These are phyloP conservation scores for Blepharisma undulans DNA, from an alignment of 169 alveolate species.

Conservation along the genomic window DNA sequence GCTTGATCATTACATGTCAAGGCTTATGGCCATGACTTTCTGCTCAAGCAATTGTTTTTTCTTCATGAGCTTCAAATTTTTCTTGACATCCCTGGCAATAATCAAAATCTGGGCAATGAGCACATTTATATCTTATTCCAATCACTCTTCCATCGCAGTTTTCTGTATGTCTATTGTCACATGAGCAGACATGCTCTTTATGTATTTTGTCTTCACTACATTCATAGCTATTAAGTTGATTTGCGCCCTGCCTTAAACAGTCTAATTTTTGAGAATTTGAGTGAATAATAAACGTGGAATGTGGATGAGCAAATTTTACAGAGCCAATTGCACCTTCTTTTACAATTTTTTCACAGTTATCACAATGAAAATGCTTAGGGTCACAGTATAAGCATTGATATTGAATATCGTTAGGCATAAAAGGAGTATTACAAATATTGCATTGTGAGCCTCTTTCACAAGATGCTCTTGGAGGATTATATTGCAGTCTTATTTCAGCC, in stretches of 20 bases:
- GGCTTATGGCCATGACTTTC: background rate
- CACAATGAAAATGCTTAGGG: slow-evolving; percentile 24
- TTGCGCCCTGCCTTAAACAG: background rate
- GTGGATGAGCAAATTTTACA: slow-evolving; percentile 33
- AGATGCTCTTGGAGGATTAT: background rate
- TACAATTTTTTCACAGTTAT: background rate
- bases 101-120: slow-evolving; percentile 37
- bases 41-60: background rate
- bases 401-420: background rate
- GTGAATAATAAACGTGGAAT: background rate
- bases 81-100: background rate
- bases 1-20: background rate
- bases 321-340: background rate
- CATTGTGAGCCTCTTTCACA: background rate
- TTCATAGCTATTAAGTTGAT: background rate
- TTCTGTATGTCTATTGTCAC: slow-evolving; percentile 2
- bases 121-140: slow-evolving; percentile 37
- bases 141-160: slow-evolving; percentile 17
- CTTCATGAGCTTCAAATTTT: background rate
- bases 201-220: background rate
- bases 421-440: background rate
- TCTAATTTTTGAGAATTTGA: background rate
- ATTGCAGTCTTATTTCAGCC: background rate
- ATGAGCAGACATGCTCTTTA: background rate
- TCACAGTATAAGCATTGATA: slow-evolving; percentile 20